Base-by-base conservation (phyloP, 2,329 filamentous ascomycete species). In the Penicillium sp. region DNA sequence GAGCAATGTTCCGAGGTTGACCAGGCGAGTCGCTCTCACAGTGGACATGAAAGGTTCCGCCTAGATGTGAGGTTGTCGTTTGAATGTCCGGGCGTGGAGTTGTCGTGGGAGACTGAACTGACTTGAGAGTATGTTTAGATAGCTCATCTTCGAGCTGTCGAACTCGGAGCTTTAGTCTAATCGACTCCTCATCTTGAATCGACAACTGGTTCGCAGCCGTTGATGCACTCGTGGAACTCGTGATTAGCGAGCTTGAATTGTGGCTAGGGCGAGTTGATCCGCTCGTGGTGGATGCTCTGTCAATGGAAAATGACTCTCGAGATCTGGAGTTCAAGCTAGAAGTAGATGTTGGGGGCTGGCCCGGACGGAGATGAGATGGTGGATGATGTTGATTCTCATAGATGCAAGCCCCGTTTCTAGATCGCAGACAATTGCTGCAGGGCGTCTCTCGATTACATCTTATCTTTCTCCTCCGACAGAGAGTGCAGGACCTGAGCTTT, bases 391-490 rank as follows among this genome's bases (percentile, higher is more conserved):
- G 35, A 21, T 62, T 65, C 7, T 71, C 65, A 62, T 83, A 85
- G 1, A 79, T 75, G 64, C 83, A 86, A 21, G 74, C 72, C 18
- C 73, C 73, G 55, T 78, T 79, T 61, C 75, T 79, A 21, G 82
- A 81, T 60, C 80, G 79, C n/a, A 80, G 58, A 63, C 85, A 87
- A 57, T 84, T 83, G 58, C 74, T 77, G 63, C 84, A 87, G 1
- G 85, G 85, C 6, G 71, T 68, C 58, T 79, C 79, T 49, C 82
- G 80, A 64, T 87, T 81, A 64, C 84, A 87, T 47, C 79, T 77
- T 58, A 87, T 81, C 67, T 87, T 88, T 42, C 83, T 81, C 55
- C 71, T 78, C 45, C 84, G 76, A 63, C 85, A 87, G 43, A 83
- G 74, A 61, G 77, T 71, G 65, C 83, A 86, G 1, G 83, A 77